phyloP scores from a whole-genome alignment of 495 filamentous ascomycete species.

The Thermothielavioides terrestris region DNA sequence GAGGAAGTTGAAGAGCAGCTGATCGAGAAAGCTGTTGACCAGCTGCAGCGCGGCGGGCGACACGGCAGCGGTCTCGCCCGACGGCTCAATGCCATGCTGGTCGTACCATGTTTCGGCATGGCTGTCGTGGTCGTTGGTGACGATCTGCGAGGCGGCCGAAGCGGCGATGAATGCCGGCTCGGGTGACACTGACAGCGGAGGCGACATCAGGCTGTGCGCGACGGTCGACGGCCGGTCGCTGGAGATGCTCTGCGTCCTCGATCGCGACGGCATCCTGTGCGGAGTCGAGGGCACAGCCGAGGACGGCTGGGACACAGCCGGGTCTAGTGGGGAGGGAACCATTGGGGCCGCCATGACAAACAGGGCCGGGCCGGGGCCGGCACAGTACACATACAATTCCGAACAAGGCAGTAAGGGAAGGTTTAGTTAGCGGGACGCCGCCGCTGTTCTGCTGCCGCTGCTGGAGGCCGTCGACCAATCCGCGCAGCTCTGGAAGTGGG shows the following conservation, averaged over 20 bases:
- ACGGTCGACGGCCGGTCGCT: conserved; percentile 46
- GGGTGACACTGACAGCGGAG: conserved; percentile 60
- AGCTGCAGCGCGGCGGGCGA: conserved; percentile 66
- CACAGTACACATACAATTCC: conserved; percentile 5
- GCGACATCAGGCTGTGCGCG: conserved; percentile 46
- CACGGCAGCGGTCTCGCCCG: conserved; percentile 61
- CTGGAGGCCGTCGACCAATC: conserved; percentile 10
- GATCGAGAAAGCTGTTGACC: conserved; percentile 90
- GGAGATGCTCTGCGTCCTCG: conserved; percentile 45
- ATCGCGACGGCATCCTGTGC: conserved; percentile 30
- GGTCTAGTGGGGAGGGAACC: conserved; percentile 25
- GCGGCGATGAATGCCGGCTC: conserved; percentile 82
- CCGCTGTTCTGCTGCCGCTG: conserved; percentile 15
- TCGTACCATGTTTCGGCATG: conserved; percentile 57
- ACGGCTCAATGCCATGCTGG: conserved; percentile 53
- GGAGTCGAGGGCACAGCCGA: conserved; percentile 30
- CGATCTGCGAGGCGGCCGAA: conserved; percentile 82
- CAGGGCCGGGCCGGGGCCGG: background rate
- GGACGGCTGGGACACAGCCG: conserved; percentile 34
- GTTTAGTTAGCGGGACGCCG: conserved; percentile 13
- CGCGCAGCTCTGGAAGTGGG: background rate
- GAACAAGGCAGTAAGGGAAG: too few species aligned
- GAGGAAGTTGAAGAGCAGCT: conserved; percentile 83
- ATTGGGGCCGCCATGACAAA: conserved; percentile 12
- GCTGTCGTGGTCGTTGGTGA: conserved; percentile 77